Evolutionary conservation across 2,329 filamentous ascomycete species (phyloP).

Genomic region (Fonsecaea multimorphosa): DNA sequence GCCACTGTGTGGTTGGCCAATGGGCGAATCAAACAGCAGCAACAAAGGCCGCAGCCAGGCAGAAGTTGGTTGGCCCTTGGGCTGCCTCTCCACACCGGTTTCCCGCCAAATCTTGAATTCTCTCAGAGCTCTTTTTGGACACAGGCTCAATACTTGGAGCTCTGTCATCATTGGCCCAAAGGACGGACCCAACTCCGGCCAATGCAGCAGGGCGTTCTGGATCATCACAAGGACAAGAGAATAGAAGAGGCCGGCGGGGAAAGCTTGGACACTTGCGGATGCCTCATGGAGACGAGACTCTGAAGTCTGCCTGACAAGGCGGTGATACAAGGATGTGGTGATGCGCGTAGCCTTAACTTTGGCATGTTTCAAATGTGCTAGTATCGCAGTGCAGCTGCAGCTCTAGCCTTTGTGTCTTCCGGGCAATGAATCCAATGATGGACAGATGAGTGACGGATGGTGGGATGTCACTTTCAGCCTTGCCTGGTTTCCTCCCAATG

Average conservation of each 20-base stretch:
- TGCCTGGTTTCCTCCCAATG: constrained; percentile 1
- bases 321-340: not conserved
- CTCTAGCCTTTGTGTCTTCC: not conserved
- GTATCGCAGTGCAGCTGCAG: not conserved
- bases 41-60: not conserved
- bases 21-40: constrained; percentile 17
- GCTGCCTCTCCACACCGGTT: constrained; percentile 4
- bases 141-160: not conserved
- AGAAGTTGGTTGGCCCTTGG: not conserved
- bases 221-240: not conserved
- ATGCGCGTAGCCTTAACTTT: constrained; percentile 3
- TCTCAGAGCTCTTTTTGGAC: not conserved
- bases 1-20: constrained; percentile 20
- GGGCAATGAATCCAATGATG: not conserved
- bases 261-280: not conserved
- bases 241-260: not conserved
- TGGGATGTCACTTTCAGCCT: constrained; percentile 3
- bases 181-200: not conserved
- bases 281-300: not conserved
- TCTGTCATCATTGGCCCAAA: not conserved
- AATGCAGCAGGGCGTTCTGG: not conserved
- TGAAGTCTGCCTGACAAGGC: not conserved
- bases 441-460: not conserved
- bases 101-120: not conserved
- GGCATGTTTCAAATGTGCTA: not conserved